Evolutionary conservation across 2,329 filamentous ascomycete species (phyloP).

Genomic region (Aspergillus sp.): DNA sequence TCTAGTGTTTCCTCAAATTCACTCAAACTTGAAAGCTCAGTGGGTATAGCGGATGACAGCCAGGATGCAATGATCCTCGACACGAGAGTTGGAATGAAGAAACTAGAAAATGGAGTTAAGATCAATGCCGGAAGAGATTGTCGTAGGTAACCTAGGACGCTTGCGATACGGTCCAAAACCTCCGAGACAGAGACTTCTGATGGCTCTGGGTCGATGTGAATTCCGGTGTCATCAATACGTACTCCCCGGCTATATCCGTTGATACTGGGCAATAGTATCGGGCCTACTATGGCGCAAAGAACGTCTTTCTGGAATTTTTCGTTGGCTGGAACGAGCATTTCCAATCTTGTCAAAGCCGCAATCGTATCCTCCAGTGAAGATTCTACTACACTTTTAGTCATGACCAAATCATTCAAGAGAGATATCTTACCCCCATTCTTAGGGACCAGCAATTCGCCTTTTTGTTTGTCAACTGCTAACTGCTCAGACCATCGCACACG

Average conservation of each 20-base stretch:
- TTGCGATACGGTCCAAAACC: conserved; percentile 40
- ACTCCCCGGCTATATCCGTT: conserved; percentile 22
- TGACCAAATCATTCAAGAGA: background rate
- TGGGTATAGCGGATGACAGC: conserved; percentile 72
- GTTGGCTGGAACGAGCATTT: conserved; percentile 25
- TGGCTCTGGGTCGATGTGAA: conserved; percentile 20
- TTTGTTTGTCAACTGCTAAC: conserved; percentile 57
- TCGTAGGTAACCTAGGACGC: conserved; percentile 48
- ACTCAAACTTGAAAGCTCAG: conserved; percentile 65
- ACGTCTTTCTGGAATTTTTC: conserved; percentile 30
- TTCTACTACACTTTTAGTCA: conserved; percentile 8
- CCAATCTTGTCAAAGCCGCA: conserved; percentile 23
- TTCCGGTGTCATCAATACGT: conserved; percentile 20
- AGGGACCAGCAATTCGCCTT: conserved; percentile 53
- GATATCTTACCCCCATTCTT: conserved; percentile 43
- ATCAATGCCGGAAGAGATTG: conserved; percentile 47
- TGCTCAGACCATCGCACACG: conserved; percentile 67
- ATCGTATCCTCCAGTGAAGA: conserved; percentile 26
- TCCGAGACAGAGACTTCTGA: conserved; percentile 24
- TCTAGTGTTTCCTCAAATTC: conserved; percentile 68
- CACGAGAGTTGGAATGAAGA: conserved; percentile 66
- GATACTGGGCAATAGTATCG: conserved; percentile 23
- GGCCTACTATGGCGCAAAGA: conserved; percentile 25
- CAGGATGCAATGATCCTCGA: conserved; percentile 66
- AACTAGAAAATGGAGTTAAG: conserved; percentile 55